Percentiles rank a stretch among this genome's conserved stretches.
Conservation (phyloP, 192 early-diverging fungal genomes). For the Backusella sp. region DNA sequence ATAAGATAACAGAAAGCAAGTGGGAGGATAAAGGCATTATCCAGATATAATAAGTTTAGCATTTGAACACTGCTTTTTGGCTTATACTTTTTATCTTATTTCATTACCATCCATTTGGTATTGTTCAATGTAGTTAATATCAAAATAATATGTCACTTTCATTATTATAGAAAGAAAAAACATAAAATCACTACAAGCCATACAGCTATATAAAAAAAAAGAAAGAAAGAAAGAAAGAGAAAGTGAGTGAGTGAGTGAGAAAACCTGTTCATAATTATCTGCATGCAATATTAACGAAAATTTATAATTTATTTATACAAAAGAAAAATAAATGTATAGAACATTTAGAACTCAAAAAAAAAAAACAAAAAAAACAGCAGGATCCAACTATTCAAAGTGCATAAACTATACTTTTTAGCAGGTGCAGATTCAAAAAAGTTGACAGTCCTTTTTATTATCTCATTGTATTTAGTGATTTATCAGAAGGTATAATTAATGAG, state of each 20-base stretch:
- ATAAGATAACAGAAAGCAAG: neutral
- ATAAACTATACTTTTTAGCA: neutral
- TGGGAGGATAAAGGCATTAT: neutral
- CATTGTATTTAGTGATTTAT: neutral
- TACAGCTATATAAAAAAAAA: neutral
- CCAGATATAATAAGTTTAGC: neutral
- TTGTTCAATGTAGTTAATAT: neutral
- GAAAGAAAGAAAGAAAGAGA: too few species aligned
- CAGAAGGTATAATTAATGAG: neutral
- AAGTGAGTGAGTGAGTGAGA: neutral
- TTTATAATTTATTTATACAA: too few species aligned
- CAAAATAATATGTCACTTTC: constrained; percentile 1
- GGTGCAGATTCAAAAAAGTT: neutral
- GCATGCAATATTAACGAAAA: too few species aligned
- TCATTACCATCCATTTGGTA: neutral
- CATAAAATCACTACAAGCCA: neutral
- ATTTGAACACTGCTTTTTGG: too few species aligned
- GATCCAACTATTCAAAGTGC: neutral
- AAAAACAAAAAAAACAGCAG: neutral
- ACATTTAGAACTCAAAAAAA: neutral
- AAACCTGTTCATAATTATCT: neutral
- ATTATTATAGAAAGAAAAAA: neutral
- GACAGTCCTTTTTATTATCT: neutral
- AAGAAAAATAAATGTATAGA: too few species aligned
- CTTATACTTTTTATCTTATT: neutral